Conservation (phyloP, 1,284 basidiomycete genomes). For the Flammula alnicola region DNA sequence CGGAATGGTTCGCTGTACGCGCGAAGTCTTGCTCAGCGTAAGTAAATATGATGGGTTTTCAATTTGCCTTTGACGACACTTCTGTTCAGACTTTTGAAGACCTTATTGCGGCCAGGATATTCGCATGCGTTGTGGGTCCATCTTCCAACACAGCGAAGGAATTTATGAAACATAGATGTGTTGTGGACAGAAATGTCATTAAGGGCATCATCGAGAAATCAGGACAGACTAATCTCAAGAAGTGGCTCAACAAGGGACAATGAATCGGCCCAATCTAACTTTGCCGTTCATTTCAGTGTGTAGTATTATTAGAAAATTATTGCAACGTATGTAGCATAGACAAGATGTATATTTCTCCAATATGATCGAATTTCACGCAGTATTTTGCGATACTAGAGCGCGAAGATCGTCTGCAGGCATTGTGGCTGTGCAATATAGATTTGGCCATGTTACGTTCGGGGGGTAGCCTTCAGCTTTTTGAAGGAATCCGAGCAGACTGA, state of each 20-base stretch:
- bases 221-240: slow-evolving; percentile 73
- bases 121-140: slow-evolving; percentile 50
- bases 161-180: slow-evolving; percentile 70
- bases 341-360: no score
- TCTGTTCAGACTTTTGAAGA: slow-evolving; percentile 67
- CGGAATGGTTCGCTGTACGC: slow-evolving; percentile 71
- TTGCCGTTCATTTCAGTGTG: not conserved
- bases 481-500: not conserved
- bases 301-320: not conserved
- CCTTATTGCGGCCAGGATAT: slow-evolving; percentile 56
- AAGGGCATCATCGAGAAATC: slow-evolving; percentile 67
- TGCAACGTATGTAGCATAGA: no score
- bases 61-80: slow-evolving; percentile 12
- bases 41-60: slow-evolving; percentile 28
- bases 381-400: no score
- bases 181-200: slow-evolving; percentile 59
- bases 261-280: slow-evolving; percentile 8
- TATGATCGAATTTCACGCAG: no score
- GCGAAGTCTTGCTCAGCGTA: slow-evolving; percentile 65
- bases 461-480: no score
- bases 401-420: no score
- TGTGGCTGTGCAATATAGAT: no score
- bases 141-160: slow-evolving; percentile 56
- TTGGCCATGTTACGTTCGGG: no score
- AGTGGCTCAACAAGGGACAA: slow-evolving; percentile 69